Conservation (phyloP, 2,329 filamentous ascomycete genomes). For the Zelopaecilomyces penicillatus region DNA sequence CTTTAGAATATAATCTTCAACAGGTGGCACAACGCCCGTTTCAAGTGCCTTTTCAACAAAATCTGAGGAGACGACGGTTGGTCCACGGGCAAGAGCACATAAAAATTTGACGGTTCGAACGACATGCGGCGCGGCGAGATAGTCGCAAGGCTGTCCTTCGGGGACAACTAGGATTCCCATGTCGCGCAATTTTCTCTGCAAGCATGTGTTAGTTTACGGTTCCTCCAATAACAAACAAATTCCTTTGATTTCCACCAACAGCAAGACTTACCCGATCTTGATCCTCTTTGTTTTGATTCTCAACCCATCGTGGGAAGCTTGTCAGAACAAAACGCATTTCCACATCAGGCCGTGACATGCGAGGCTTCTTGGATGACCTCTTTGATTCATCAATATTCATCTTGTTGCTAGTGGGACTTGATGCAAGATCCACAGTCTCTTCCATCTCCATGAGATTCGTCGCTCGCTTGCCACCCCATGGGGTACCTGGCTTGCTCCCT, state of each 20-base stretch:
- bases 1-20: conserved; percentile 57
- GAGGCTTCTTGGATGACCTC: conserved; percentile 53
- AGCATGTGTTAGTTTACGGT: background rate
- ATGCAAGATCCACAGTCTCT: conserved; percentile 31
- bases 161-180: conserved; percentile 75
- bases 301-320: conserved; percentile 75
- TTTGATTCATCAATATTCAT: conserved; percentile 35
- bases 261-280: conserved; percentile 62
- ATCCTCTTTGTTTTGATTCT: conserved; percentile 64
- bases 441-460: conserved; percentile 49
- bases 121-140: conserved; percentile 78
- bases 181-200: conserved; percentile 68
- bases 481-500: conserved; percentile 36
- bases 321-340: conserved; percentile 73
- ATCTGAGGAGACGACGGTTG: conserved; percentile 64
- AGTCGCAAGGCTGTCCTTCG: conserved; percentile 69
- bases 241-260: background rate
- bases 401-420: conserved; percentile 26
- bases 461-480: conserved; percentile 57
- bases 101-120: conserved; percentile 93
- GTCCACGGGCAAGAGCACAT: conserved; percentile 72
- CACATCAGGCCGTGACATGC: conserved; percentile 52
- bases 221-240: background rate
- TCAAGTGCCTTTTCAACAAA: conserved; percentile 75
- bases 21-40: conserved; percentile 53